Evolutionary conservation across 2,329 filamentous ascomycete genomes (phyloP).

Genomic region (Monosporascus sp.): DNA sequence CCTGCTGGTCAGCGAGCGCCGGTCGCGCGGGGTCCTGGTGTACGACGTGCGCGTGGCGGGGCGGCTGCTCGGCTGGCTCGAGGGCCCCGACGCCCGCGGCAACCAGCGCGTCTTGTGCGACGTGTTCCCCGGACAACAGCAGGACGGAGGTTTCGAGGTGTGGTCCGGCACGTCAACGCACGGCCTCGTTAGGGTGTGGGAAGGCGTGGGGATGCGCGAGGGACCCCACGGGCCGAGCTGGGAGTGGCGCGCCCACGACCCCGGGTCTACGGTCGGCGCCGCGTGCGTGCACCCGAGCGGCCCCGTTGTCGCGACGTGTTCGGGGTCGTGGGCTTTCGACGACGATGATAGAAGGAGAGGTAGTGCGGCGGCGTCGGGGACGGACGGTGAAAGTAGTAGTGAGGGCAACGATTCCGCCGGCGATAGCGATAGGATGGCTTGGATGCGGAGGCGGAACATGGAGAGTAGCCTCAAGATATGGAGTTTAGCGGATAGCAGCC

Average conservation of each 20-base stretch:
- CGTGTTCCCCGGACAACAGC: conserved; percentile 38
- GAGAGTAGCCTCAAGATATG: conserved; percentile 43
- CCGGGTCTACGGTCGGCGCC: conserved; percentile 40
- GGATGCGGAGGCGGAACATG: conserved; percentile 24
- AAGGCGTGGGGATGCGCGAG: conserved; percentile 43
- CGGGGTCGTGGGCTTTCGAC: conserved; percentile 44
- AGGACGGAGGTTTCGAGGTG: conserved; percentile 47
- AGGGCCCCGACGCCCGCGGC: conserved; percentile 42
- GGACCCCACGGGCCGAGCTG: conserved; percentile 41
- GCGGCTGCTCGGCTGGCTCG: conserved; percentile 48
- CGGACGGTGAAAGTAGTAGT: not conserved
- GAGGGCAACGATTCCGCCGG: conserved; percentile 4
- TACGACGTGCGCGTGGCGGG: conserved; percentile 59
- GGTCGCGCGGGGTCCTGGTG: conserved; percentile 48
- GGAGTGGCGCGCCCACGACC: conserved; percentile 42
- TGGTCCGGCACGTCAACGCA: conserved; percentile 53
- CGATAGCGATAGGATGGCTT: conserved; percentile 5
- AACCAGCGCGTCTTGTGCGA: conserved; percentile 54
- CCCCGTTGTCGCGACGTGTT: conserved; percentile 51
- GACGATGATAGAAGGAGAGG: conserved; percentile 9
- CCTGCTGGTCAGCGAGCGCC: conserved; percentile 56
- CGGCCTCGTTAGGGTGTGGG: conserved; percentile 54
- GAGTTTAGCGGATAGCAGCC: conserved; percentile 25
- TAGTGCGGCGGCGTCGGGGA: not conserved
- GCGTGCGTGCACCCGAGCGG: conserved; percentile 48